Evolutionary conservation across 805 yeast genomes (phyloP), one percentile per base, ranked within the genome.

Genomic region (Lipomyces starkeyi): DNA sequence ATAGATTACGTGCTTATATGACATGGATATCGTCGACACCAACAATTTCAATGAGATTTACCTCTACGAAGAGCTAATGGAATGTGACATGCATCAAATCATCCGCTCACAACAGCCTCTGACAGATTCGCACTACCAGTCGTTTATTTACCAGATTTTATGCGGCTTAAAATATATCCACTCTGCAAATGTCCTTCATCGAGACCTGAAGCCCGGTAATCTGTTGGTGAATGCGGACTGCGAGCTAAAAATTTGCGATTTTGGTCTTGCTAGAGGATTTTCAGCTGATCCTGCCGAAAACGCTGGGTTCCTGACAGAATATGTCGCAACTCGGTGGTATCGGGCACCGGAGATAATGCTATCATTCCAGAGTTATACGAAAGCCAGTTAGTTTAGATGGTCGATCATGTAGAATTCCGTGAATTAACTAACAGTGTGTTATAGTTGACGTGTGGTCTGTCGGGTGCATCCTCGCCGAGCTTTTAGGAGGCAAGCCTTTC

Each of bases 281-380:
- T 87, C 92, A 9, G 87, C 87, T 68, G 89, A 88, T 75, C 91
- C 93, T 0, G 93, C 88, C 68, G 91, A 88, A 74, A 92, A 93
- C 74, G 90, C 91, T 40, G 98, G 97, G n/a, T 94, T 92, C 75
- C 82, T 94, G 83, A 95, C 99, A 0, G 98, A 94, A 78, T 95
- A 95, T 77, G 99, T 95, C 34, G 98, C 99, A 40, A 95, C 99
- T 0, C 85, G 99, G 78, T 95, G 99, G 99, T 95, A 95, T 79
- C 84, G 99, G 73, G 99, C 99, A 2, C 99, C 99, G 0, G 99
- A 95, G 77, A 93, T 95, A 79, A 94, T 95, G 93, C 83, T 95
- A 64, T 89, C 96, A 71, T 92, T 91, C 81, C 97, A 95, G 78
- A 91, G 93, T 67, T 94, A 94, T 79, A 91, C 98, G 5, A 93